Percentiles rank a stretch among this genome's conserved stretches.
Conservation (phyloP, 257 asterid genomes). For the Solanum bukasovii region DNA sequence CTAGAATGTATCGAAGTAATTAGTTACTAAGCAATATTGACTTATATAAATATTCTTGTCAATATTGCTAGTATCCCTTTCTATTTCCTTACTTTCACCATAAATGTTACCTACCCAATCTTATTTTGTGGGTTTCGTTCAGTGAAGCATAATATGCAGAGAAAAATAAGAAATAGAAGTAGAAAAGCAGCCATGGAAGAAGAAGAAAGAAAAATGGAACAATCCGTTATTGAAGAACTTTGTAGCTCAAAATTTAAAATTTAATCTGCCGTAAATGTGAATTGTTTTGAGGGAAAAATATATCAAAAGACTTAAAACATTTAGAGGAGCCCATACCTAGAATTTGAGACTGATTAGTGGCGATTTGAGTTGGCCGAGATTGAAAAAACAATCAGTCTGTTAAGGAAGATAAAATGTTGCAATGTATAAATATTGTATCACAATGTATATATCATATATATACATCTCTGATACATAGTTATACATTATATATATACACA, state of each 20-base stretch:
- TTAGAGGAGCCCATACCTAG: no score
- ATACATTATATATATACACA: not conserved
- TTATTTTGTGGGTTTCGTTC: not conserved
- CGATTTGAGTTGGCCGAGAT: no score
- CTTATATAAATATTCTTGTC: not conserved
- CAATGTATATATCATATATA: not conserved
- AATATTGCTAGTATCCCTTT: not conserved
- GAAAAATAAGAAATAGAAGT: not conserved
- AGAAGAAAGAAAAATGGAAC: not conserved
- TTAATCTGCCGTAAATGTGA: no score
- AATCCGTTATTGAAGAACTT: no score
- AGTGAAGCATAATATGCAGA: not conserved
- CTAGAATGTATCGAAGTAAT: not conserved
- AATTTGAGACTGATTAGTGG: no score
- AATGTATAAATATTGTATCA: not conserved
- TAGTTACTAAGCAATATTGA: not conserved
- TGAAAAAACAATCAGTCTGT: no score
- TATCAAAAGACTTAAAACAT: no score
- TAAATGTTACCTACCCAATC: not conserved
- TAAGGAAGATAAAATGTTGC: no score
- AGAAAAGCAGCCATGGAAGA: not conserved
- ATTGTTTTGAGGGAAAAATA: no score
- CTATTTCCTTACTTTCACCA: not conserved
- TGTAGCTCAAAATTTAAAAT: no score
- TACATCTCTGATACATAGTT: not conserved